phyloP scores from a whole-genome alignment of 2,329 filamentous ascomycete species.

The Capronia americana region DNA sequence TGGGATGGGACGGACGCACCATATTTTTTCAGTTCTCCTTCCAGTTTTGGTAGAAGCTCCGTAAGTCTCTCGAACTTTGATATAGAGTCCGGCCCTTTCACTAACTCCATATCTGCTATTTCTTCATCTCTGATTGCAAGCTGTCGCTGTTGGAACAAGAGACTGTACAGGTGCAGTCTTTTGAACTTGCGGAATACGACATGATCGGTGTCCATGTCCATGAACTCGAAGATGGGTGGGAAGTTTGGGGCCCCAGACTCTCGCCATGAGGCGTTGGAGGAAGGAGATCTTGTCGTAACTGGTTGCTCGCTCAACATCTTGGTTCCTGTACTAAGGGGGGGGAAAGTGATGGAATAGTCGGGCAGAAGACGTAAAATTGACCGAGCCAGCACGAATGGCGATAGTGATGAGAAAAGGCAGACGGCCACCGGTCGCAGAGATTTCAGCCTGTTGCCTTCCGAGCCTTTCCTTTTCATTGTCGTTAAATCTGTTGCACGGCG shows the following conservation, averaged over 20 bases:
- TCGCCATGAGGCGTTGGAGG: neutral
- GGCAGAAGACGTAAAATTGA: neutral
- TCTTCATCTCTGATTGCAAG: neutral
- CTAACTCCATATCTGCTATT: neutral
- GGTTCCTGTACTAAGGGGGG: neutral
- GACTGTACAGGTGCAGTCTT: constrained; percentile 3
- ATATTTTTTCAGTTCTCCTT: neutral
- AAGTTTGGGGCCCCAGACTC: neutral
- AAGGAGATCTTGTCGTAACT: neutral
- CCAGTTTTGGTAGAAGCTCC: neutral
- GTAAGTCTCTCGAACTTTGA: neutral
- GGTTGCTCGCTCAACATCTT: neutral
- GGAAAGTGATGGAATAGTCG: neutral
- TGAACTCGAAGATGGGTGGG: neutral
- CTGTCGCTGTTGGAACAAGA: constrained; percentile 2
- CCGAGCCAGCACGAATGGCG: neutral
- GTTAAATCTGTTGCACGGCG: neutral
- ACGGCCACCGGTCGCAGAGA: neutral
- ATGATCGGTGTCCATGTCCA: constrained; percentile 4
- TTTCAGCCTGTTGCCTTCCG: constrained; percentile 6
- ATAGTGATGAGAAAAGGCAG: neutral
- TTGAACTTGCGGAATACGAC: constrained; percentile 6
- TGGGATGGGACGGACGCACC: neutral
- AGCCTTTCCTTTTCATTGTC: neutral
- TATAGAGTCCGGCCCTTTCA: neutral